Evolutionary conservation across 73 alveolate species (phyloP).

Genomic region (Loxodes magnus): DNA sequence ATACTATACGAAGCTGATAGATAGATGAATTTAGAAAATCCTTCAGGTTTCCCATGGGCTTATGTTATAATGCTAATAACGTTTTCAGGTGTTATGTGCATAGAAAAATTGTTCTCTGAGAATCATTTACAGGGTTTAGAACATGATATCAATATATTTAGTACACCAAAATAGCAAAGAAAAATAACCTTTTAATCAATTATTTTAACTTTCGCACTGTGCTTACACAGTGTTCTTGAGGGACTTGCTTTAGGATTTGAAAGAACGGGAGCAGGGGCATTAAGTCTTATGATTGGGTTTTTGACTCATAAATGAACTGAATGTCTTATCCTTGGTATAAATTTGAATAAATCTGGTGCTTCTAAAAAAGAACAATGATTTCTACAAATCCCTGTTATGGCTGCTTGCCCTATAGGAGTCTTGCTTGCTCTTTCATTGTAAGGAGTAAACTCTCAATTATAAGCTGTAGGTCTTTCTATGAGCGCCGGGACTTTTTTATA

Average conservation of each 20-base stretch:
- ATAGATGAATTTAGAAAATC: no score
- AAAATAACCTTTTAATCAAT: no score
- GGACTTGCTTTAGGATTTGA: slow-evolving; percentile 58
- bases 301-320: slow-evolving; percentile 76
- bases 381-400: slow-evolving; percentile 23
- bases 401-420: slow-evolving; percentile 42
- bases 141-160: no score
- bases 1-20: no score
- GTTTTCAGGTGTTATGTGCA: no score
- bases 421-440: slow-evolving; percentile 24
- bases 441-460: slow-evolving; percentile 6
- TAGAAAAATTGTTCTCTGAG: no score
- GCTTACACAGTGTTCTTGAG: slow-evolving; percentile 50
- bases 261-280: slow-evolving; percentile 12
- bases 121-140: no score
- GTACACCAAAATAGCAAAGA: no score
- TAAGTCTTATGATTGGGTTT: slow-evolving; percentile 59
- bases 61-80: no score
- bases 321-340: slow-evolving; percentile 71
- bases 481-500: slow-evolving; percentile 71
- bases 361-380: not conserved
- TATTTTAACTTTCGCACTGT: slow-evolving; percentile 49
- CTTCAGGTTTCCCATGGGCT: no score
- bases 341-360: slow-evolving; percentile 31
- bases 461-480: slow-evolving; percentile 37